Evolutionary conservation across 176 grass and related monocot genomes (phyloP).

Genomic region (Juncus inflexus): DNA sequence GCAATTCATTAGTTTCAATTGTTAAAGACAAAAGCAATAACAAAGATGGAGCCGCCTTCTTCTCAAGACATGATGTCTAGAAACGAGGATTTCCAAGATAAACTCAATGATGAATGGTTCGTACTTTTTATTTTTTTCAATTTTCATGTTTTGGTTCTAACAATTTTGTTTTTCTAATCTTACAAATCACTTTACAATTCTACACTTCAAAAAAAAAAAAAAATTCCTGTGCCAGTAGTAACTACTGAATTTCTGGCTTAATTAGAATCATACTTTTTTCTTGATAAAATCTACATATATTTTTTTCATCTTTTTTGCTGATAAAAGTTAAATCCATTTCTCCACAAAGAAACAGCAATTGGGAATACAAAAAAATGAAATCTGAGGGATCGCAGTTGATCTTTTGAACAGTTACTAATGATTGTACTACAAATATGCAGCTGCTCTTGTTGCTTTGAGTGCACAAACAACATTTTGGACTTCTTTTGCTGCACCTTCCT

Average conservation of each 20-base stretch:
- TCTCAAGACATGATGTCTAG: constrained; percentile 43
- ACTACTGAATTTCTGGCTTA: background rate
- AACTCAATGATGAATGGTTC: constrained; percentile 52
- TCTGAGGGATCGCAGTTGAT: no score
- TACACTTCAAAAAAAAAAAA: no score
- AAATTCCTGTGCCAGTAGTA: no score
- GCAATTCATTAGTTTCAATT: no score
- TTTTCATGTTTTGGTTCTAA: background rate
- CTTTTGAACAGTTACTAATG: background rate
- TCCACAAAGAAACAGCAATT: no score
- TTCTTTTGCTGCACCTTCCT: constrained; percentile 61
- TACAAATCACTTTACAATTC: background rate
- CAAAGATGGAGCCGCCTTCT: constrained; percentile 48
- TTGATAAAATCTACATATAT: background rate
- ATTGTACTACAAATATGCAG: constrained; percentile 19
- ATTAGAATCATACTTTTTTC: background rate
- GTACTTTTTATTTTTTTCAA: background rate
- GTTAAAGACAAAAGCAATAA: background rate
- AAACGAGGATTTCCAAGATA: constrained; percentile 45
- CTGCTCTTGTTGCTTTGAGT: constrained; percentile 64
- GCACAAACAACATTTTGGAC: constrained; percentile 54
- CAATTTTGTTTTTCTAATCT: background rate
- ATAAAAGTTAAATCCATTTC: no score
- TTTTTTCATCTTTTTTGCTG: no score
- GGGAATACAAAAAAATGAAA: no score